phyloP scores from a whole-genome alignment of 495 filamentous ascomycete species.

The Neurospora discreta region DNA sequence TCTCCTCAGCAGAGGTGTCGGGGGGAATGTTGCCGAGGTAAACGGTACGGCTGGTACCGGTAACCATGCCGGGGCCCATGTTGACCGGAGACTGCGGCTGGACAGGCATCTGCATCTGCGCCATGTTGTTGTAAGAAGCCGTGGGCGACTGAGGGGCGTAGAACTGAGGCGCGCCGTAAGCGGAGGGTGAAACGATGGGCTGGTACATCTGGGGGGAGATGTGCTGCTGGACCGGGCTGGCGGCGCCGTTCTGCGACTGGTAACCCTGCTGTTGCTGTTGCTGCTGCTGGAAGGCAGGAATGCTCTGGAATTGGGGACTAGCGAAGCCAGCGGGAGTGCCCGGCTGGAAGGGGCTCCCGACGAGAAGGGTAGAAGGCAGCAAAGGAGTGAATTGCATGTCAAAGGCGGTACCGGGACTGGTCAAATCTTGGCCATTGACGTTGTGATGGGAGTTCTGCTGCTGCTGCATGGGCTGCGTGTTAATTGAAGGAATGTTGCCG shows the following conservation, averaged over 20 bases:
- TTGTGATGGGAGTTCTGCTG: conserved; percentile 33
- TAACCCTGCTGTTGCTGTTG: conserved; percentile 47
- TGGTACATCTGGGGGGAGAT: conserved; percentile 68
- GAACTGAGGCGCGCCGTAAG: conserved; percentile 61
- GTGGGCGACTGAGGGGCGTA: conserved; percentile 81
- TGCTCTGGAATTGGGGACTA: conserved; percentile 82
- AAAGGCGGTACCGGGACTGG: conserved; percentile 75
- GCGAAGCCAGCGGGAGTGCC: conserved; percentile 83
- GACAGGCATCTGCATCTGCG: conserved; percentile 37
- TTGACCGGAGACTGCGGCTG: conserved; percentile 55
- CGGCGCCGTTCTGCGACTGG: conserved; percentile 42
- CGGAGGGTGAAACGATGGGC: conserved; percentile 64
- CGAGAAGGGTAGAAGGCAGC: conserved; percentile 83
- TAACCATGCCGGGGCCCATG: conserved; percentile 65
- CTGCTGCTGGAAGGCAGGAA: conserved; percentile 59
- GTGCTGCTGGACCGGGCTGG: conserved; percentile 39
- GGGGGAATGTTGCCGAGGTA: conserved; percentile 97
- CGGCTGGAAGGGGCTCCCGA: conserved; percentile 94
- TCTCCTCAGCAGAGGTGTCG: conserved; percentile 97
- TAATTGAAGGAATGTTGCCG: conserved; percentile 85
- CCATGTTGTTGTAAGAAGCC: conserved; percentile 54
- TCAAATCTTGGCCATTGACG: conserved; percentile 56
- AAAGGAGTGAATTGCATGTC: conserved; percentile 98
- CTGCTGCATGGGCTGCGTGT: conserved; percentile 56
- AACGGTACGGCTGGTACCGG: conserved; percentile 88